Conservation (phyloP, 2,329 filamentous ascomycete species). For the Hypoxylon sp. region DNA sequence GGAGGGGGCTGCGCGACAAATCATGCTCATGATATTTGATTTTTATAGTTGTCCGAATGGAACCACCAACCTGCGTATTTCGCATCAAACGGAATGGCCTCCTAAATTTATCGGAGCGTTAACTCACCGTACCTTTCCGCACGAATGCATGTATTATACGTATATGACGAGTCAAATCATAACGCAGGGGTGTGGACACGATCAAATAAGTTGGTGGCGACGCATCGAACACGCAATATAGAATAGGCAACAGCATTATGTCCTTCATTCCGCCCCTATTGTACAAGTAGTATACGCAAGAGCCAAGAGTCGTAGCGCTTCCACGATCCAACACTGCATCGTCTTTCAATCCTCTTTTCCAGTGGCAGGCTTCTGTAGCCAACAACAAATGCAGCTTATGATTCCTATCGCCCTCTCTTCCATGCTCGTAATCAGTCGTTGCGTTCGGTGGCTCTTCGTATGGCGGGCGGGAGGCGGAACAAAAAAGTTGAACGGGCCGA, state of each 20-base stretch:
- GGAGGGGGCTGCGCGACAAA: constrained; percentile 31
- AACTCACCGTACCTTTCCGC: not conserved
- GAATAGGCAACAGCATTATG: constrained; percentile 33
- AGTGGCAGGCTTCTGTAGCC: constrained; percentile 11
- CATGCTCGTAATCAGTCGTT: constrained; percentile 7
- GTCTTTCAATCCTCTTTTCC: constrained; percentile 8
- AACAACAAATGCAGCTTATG: constrained; percentile 18
- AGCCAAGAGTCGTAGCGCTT: constrained; percentile 22
- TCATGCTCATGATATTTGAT: constrained; percentile 30
- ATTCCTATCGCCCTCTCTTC: constrained; percentile 4
- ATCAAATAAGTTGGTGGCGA: constrained; percentile 18
- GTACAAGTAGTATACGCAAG: constrained; percentile 28
- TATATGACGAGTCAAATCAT: not conserved
- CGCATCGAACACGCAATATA: constrained; percentile 34
- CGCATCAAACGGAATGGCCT: constrained; percentile 1
- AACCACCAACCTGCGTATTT: constrained; percentile 23
- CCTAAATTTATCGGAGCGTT: constrained; percentile 16
- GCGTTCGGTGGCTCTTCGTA: constrained; percentile 18
- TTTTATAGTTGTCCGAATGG: constrained; percentile 9
- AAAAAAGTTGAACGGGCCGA: constrained; percentile 6
- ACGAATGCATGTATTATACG: not conserved
- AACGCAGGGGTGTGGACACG: constrained; percentile 10
- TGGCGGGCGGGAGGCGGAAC: constrained; percentile 1
- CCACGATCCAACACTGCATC: constrained; percentile 24
- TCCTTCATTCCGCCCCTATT: constrained; percentile 8